Percentiles rank a stretch among this genome's conserved stretches.
These are phyloP conservation scores for Apiospora kogelbergensis DNA, from an alignment of 2,329 filamentous ascomycete species.

Conservation along the genomic window DNA sequence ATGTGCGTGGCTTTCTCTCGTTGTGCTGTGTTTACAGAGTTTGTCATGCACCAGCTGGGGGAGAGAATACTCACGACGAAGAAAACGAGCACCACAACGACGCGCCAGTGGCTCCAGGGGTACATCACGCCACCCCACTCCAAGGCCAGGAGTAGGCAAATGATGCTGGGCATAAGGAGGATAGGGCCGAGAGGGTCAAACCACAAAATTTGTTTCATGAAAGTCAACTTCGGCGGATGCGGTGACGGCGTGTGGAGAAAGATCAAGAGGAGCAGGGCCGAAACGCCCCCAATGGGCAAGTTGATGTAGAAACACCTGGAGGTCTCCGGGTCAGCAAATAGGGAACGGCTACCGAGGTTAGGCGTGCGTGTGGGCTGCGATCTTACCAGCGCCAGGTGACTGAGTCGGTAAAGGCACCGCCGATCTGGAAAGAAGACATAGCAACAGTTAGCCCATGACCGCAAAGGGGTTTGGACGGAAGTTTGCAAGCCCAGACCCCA, in stretches of 20 bases:
- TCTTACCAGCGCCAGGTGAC: slow-evolving; percentile 19
- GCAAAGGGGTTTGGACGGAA: not conserved
- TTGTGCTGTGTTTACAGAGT: too few species aligned
- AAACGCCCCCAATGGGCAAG: slow-evolving; percentile 20
- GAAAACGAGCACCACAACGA: slow-evolving; percentile 9
- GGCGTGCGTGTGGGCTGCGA: too few species aligned
- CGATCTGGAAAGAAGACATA: slow-evolving; percentile 6
- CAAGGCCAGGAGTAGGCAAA: slow-evolving; percentile 30
- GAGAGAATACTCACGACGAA: too few species aligned
- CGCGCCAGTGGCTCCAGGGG: slow-evolving; percentile 31
- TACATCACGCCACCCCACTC: slow-evolving; percentile 39
- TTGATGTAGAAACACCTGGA: slow-evolving; percentile 19
- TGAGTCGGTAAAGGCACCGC: slow-evolving; percentile 18
- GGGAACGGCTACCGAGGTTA: not conserved
- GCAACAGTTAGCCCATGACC: not conserved
- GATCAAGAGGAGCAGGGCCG: slow-evolving; percentile 14
- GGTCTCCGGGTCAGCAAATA: not conserved
- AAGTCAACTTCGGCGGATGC: not conserved
- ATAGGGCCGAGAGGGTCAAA: slow-evolving; percentile 15
- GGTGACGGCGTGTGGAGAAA: slow-evolving; percentile 7
- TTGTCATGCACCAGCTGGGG: too few species aligned
- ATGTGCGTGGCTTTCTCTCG: too few species aligned
- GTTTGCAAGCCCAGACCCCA: too few species aligned
- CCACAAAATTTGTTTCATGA: slow-evolving; percentile 8
- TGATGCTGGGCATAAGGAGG: slow-evolving; percentile 35